Conservation (phyloP, 2,329 filamentous ascomycete genomes). For the Trichoderma sp. region DNA sequence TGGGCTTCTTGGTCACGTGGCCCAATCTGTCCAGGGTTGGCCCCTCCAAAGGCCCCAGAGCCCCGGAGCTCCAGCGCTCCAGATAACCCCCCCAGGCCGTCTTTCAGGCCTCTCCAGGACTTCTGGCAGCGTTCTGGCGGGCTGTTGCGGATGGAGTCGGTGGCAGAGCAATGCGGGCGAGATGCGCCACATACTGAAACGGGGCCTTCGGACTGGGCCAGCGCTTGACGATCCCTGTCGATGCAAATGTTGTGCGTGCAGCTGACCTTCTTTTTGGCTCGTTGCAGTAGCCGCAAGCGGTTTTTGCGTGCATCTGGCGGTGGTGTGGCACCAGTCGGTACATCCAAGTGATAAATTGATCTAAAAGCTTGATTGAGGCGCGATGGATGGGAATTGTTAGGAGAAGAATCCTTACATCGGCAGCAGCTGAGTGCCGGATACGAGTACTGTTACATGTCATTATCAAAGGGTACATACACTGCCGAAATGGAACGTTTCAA, state of each 20-base stretch:
- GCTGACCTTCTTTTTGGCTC: conserved; percentile 23
- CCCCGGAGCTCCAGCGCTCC: not conserved
- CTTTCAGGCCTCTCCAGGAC: not conserved
- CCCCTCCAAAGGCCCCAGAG: not conserved
- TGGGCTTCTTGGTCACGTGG: conserved; percentile 18
- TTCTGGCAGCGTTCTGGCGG: conserved; percentile 2
- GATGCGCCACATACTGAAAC: not conserved
- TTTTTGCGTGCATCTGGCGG: not conserved
- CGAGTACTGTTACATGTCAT: not conserved
- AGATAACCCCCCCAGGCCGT: not conserved
- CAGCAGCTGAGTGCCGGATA: not conserved
- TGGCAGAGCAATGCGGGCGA: conserved; percentile 8
- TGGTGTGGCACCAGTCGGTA: not conserved
- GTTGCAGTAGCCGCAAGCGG: conserved; percentile 19
- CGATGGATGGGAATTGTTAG: not conserved
- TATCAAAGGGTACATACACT: not conserved
- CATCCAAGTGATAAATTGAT: not conserved
- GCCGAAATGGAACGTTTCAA: not conserved
- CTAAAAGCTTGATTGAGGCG: not conserved
- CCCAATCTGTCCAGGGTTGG: not conserved
- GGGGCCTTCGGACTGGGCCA: not conserved
- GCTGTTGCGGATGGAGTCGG: not conserved
- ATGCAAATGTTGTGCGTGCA: conserved; percentile 25
- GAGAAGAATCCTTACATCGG: too few relatives aligned
- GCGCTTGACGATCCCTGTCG: conserved; percentile 7